Percentiles rank a stretch among this genome's conserved stretches.
Evolutionary conservation across 2,329 filamentous ascomycete species (phyloP).

Genomic region (Akanthomyces lecanii): DNA sequence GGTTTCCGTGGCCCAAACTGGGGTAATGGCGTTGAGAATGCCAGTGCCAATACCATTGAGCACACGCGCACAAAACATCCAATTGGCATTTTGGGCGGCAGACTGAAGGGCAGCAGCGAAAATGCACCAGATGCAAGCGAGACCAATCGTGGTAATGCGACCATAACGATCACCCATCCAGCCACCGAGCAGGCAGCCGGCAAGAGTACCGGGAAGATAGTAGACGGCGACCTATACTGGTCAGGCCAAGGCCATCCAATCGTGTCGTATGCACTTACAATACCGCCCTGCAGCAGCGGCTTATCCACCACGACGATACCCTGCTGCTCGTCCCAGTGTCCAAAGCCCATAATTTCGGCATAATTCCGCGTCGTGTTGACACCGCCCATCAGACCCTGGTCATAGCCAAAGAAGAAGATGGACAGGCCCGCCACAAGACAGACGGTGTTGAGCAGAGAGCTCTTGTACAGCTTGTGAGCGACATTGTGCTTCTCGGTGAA

Average conservation of each 20-base stretch:
- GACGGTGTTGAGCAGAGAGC: conserved; percentile 53
- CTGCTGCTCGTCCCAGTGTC: conserved; percentile 48
- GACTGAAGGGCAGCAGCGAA: conserved; percentile 61
- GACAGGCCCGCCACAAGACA: conserved; percentile 61
- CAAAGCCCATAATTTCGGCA: conserved; percentile 60
- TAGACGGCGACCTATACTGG: conserved; percentile 27
- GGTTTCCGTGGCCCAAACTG: conserved; percentile 68
- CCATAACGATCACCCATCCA: conserved; percentile 61
- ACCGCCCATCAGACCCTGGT: conserved; percentile 57
- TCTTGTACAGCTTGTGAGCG: conserved; percentile 52
- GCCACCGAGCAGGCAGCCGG: conserved; percentile 60
- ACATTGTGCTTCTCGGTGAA: conserved; percentile 28
- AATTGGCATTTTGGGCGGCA: conserved; percentile 59
- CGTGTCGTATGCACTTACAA: conserved; percentile 20
- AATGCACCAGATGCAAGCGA: conserved; percentile 54
- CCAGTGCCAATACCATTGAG: conserved; percentile 63
- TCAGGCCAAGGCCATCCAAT: conserved; percentile 18
- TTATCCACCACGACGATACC: conserved; percentile 55
- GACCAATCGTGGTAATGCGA: conserved; percentile 58
- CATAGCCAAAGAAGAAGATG: conserved; percentile 64
- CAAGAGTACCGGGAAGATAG: conserved; percentile 52
- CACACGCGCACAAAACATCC: conserved; percentile 59
- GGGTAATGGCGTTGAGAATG: conserved; percentile 65
- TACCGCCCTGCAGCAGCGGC: conserved; percentile 32
- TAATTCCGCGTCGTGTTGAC: conserved; percentile 64